These are phyloP conservation scores for Leishmania mexicana DNA, from an alignment of 208 protist species.

Conservation along the genomic window DNA sequence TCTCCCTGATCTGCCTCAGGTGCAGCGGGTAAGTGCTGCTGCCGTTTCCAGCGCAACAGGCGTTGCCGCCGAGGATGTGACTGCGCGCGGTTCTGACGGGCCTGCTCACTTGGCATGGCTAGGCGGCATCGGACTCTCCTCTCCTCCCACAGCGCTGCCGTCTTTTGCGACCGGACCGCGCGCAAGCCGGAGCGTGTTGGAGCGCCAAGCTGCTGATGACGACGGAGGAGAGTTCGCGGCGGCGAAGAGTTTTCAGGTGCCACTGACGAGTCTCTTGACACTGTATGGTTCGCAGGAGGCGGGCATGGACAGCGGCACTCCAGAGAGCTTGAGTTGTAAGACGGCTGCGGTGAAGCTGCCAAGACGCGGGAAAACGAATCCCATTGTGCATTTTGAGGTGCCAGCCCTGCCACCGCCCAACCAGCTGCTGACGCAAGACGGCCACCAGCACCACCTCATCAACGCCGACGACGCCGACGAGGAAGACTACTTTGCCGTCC, in stretches of 20 bases:
- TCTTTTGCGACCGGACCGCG: slow-evolving; percentile 1
- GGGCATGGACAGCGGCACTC: neutral
- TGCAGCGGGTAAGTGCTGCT: neutral
- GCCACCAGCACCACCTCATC: neutral
- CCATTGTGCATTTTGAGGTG: slow-evolving; percentile 1
- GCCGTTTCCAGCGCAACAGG: neutral
- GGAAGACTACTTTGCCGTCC: slow-evolving; percentile 6
- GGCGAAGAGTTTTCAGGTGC: slow-evolving; percentile 1
- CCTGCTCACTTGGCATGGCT: neutral
- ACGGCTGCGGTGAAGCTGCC: neutral
- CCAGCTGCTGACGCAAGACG: neutral
- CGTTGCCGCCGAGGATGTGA: neutral
- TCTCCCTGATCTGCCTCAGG: slow-evolving; percentile 2
- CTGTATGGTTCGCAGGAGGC: neutral
- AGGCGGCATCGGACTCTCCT: neutral
- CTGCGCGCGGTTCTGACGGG: neutral
- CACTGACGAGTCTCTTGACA: neutral
- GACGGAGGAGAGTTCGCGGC: neutral
- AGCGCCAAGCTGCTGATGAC: neutral
- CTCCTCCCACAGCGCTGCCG: neutral
- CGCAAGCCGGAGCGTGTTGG: neutral
- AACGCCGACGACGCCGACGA: neutral
- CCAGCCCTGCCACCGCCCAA: neutral
- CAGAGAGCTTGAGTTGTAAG: neutral
- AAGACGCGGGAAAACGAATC: neutral